These are phyloP conservation scores for Stromatinia cepivora DNA, from an alignment of 2,329 filamentous ascomycete species.

Conservation along the genomic window DNA sequence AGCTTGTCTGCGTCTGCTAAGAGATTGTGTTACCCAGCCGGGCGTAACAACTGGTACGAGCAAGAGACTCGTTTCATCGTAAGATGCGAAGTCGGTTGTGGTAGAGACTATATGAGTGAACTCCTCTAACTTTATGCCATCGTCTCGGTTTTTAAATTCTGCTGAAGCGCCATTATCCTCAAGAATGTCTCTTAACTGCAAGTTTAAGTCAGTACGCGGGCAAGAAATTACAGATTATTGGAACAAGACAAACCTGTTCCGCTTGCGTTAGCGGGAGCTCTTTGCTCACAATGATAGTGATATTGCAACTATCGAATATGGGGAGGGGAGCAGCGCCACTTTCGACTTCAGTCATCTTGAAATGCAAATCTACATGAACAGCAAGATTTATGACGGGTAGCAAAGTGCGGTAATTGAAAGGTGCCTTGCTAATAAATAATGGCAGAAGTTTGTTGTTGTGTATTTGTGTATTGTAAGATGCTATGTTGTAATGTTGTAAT, in stretches of 20 bases:
- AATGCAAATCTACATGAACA: conserved; percentile 6
- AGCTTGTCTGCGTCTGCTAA: conserved; percentile 68
- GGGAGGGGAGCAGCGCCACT: conserved; percentile 7
- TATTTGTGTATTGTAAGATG: neutral
- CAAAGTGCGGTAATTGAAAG: neutral
- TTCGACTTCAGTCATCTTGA: conserved; percentile 26
- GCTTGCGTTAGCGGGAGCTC: conserved; percentile 30
- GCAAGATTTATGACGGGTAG: neutral
- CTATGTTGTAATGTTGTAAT: neutral
- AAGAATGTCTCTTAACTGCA: conserved; percentile 34
- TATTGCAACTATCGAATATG: conserved; percentile 36
- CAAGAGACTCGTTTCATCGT: conserved; percentile 68
- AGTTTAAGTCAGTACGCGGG: neutral
- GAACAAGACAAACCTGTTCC: neutral
- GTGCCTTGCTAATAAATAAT: neutral
- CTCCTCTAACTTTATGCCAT: conserved; percentile 44
- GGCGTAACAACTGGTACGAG: conserved; percentile 85
- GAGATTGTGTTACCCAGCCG: conserved; percentile 73
- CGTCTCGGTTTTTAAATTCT: conserved; percentile 43
- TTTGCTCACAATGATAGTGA: conserved; percentile 36
- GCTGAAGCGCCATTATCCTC: conserved; percentile 43
- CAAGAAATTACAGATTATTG: neutral
- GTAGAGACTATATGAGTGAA: conserved; percentile 69
- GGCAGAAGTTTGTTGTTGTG: neutral
- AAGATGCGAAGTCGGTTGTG: conserved; percentile 90